Evolutionary conservation across 176 grass and related monocot genomes (phyloP), one percentile per base, ranked within the genome.

Genomic region (Stipa capillata): DNA sequence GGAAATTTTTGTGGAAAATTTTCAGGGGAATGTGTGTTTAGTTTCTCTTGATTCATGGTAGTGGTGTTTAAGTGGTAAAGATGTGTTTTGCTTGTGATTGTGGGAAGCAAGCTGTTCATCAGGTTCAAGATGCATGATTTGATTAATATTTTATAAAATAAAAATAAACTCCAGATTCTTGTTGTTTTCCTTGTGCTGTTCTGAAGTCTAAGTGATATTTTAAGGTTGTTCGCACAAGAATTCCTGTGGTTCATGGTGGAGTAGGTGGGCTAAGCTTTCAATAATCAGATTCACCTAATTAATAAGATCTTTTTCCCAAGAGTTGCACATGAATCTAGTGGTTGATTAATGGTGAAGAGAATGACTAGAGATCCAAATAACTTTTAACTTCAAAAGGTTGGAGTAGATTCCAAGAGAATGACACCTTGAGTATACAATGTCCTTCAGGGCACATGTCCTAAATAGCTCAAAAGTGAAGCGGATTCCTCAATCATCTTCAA

Each of bases 331-430:
- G 85, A 71, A 77, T 54, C 84, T 50, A 43, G 20, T 60, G 44
- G 53, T 77, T 82, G 63, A 34, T 77, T 83, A 83, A 18, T 83
- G 39, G 35, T 87, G 15, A 52, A 6, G 85, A 45, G 66, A 83
- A 83, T 73, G 65, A 69, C 62, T 50, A 52, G 78, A 82, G 85
- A 78, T 82, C 78, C 53, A 18, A 49, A 57, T 69, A 34, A 21
- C 55, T 55, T 83, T 79, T 66, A 21, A 78, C 86, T 73, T 48
- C 47, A 24, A 63, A 88, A 78, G 32, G 65, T 65, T 49, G 55
- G 64, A 72, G 55, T 83, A 83, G 13, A 83, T 83, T 78, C 85
- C 85, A 83, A 83, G 80, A 83, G 85, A 87, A 83, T 79, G 79
- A 65, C 86, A 73, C 65, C 85, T 87, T 63, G 70, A 34, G 79